Evolutionary conservation across 306 rosid genomes (phyloP).

Genomic region (Vigna hirtella): DNA sequence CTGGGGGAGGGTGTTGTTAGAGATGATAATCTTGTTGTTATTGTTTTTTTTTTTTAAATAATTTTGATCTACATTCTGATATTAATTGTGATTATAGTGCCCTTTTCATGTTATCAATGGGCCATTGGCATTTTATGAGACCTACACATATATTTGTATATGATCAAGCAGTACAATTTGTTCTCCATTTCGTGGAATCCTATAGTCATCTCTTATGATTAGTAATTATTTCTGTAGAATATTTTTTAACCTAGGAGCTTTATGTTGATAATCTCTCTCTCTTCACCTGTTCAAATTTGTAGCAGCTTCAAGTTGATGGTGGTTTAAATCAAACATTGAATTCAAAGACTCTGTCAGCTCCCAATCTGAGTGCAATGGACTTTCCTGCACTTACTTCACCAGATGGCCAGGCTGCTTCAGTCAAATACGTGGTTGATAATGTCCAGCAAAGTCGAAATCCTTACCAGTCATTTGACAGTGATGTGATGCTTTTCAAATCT

Average conservation of each 20-base stretch:
- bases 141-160: not conserved
- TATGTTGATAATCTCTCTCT: slow-evolving; percentile 26
- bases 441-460: slow-evolving; percentile 70
- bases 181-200: slow-evolving; percentile 28
- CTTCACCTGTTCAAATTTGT: slow-evolving; percentile 45
- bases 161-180: slow-evolving; percentile 8
- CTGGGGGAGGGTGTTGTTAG: slow-evolving; percentile 36
- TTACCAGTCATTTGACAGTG: slow-evolving; percentile 69
- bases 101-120: slow-evolving; percentile 29
- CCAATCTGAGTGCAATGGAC: slow-evolving; percentile 82
- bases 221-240: slow-evolving; percentile 12
- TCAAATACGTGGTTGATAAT: slow-evolving; percentile 68
- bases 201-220: slow-evolving; percentile 20
- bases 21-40: not conserved
- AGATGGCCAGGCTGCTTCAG: slow-evolving; percentile 57
- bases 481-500: slow-evolving; percentile 78
- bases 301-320: slow-evolving; percentile 97
- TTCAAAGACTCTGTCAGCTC: slow-evolving; percentile 73
- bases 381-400: slow-evolving; percentile 78
- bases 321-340: slow-evolving; percentile 72
- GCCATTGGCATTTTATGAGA: slow-evolving; percentile 6
- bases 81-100: not conserved
- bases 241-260: slow-evolving; percentile 4
- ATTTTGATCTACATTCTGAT: slow-evolving; percentile 17
- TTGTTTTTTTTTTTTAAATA: not conserved